phyloP scores from a whole-genome alignment of 257 asterid species.

The Solanum appendiculatum region DNA sequence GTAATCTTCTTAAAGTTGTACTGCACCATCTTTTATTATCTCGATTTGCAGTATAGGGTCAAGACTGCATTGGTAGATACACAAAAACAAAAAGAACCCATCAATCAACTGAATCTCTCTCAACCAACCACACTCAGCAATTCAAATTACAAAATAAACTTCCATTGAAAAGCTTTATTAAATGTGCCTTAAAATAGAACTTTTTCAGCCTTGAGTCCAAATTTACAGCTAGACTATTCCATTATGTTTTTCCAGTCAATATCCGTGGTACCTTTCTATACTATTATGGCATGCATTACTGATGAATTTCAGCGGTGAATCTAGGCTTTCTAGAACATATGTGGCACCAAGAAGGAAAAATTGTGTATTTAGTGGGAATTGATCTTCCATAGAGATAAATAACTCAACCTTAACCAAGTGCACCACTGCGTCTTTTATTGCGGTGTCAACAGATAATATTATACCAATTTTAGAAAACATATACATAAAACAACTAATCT shows the following conservation, averaged over 20 bases:
- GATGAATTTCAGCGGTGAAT: too few relatives aligned
- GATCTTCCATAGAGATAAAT: too few relatives aligned
- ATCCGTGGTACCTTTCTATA: too few relatives aligned
- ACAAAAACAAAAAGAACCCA: background rate
- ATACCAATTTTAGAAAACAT: too few relatives aligned
- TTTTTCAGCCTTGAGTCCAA: background rate
- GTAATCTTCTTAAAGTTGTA: conserved; percentile 95
- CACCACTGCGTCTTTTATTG: too few relatives aligned
- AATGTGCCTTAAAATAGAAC: background rate
- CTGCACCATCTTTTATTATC: conserved; percentile 61
- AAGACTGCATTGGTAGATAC: background rate
- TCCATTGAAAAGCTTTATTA: background rate
- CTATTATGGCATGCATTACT: too few relatives aligned
- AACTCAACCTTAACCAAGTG: too few relatives aligned
- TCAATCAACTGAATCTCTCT: background rate
- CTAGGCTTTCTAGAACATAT: too few relatives aligned
- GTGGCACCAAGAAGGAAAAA: too few relatives aligned
- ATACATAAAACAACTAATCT: too few relatives aligned
- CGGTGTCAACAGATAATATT: too few relatives aligned
- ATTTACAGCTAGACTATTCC: background rate
- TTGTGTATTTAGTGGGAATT: too few relatives aligned
- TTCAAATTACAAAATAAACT: background rate
- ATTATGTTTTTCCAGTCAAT: background rate
- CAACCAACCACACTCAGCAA: background rate
- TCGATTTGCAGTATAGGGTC: background rate